Evolutionary conservation across 192 early-diverging fungal genomes (phyloP), one percentile per base, ranked within the genome.

Genomic region (Coemansia sp.): DNA sequence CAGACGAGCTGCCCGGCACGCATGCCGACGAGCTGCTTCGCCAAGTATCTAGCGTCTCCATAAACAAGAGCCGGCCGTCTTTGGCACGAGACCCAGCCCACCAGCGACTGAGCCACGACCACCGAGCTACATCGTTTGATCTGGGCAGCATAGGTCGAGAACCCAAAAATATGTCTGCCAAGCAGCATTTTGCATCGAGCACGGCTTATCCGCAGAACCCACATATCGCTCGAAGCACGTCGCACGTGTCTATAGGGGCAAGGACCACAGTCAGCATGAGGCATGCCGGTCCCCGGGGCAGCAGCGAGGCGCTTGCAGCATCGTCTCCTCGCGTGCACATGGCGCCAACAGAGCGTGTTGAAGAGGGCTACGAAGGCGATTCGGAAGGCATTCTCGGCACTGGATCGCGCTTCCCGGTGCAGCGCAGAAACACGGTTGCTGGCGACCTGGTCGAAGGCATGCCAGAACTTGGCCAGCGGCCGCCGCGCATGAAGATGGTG

Each of bases 361-460:
- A 83, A 34, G 72, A 74, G 38, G 80, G 80, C n/a, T 83, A 83
- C 64, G 75, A 83, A 14, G 80, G 80, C 53, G 77, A 84, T 65
- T 72, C 70, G 22, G 81, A 84, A 59, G 81, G 66, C 8, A 35
- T 73, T 14, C 17, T 79, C 37, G 41, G 61, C 51, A 35, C 57
- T 12, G 64, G 72, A 4, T n/a, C 22, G 62, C 76, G 61, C 43
- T 33, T 67, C 14, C 73, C 70, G 3, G 68, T 84, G 71, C 76
- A 76, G 65, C 73, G 81, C 17, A 70, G 81, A 51, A 84, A 84
- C 71, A 84, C 81, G 12, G 76, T 84, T 43, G 76, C 81, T 18
- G 77, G 81, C 64, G 81, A 84, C 64, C 75, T 73, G 67, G 51
- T 79, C 1, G 71, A 72, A 12, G 70, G 67, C 1, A 33, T 37